These are phyloP conservation scores for Neophaeococcomyces aloes DNA, from an alignment of 2,329 filamentous ascomycete species.

Conservation along the genomic window DNA sequence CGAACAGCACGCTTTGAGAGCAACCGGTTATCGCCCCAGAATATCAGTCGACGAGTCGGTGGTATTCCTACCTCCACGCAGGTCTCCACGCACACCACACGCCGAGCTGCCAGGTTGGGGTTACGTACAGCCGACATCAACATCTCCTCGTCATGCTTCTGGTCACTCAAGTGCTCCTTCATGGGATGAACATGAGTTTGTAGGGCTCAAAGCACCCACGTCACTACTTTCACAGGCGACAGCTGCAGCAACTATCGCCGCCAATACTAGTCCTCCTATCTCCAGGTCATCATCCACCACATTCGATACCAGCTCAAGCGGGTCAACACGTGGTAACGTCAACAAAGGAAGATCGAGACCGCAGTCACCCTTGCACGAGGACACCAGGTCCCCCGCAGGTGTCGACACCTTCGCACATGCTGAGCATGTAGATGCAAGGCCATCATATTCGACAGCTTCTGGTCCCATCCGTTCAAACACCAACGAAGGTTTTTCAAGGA, in stretches of 20 bases:
- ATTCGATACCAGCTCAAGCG: conserved; percentile 1
- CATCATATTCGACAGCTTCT: neutral
- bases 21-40: conserved; percentile 2
- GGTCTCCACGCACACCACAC: conserved; percentile 20
- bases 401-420: conserved; percentile 2
- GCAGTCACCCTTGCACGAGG: conserved; percentile 2
- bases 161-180: conserved; percentile 16
- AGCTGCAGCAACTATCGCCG: conserved; percentile 14
- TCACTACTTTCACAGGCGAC: conserved; percentile 20
- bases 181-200: conserved; percentile 16
- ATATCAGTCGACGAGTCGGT: conserved; percentile 19
- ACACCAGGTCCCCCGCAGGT: neutral
- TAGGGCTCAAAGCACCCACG: conserved; percentile 17
- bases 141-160: conserved; percentile 11
- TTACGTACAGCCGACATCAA: conserved; percentile 13
- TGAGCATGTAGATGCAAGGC: neutral
- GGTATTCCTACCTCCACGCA: conserved; percentile 20
- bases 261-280: conserved; percentile 15
- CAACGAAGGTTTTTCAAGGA: neutral
- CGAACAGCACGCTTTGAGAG: conserved; percentile 14
- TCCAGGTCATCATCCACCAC: conserved; percentile 6
- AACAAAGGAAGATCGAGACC: conserved; percentile 1
- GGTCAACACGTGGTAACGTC: neutral
- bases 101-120: conserved; percentile 12
- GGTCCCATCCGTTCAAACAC: conserved; percentile 1